A percentile compares a stretch with the other conserved stretches of the same genome.
These are phyloP conservation scores for Rhodamnia rubescens DNA, from an alignment of 345 rosid species.

Conservation along the genomic window DNA sequence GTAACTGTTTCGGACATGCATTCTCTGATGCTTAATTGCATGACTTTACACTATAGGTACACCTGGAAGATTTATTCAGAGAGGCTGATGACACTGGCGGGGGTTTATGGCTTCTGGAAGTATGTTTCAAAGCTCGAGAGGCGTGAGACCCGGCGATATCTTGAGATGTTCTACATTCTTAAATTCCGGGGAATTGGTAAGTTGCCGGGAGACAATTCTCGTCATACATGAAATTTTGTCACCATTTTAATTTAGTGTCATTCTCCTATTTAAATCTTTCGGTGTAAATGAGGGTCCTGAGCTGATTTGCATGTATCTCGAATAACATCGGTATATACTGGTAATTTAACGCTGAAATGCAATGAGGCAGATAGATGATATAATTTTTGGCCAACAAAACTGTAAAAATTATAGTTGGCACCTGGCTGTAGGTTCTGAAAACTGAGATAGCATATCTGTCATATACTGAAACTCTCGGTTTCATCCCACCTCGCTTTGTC, in stretches of 20 bases:
- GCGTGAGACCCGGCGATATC: constrained; percentile 84
- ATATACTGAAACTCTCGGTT: background rate
- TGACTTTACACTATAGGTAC: constrained; percentile 33
- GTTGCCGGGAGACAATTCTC: background rate
- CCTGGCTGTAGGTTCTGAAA: background rate
- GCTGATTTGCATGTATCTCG: background rate
- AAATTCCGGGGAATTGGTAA: constrained; percentile 81
- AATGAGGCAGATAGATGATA: background rate
- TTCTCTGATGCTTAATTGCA: background rate
- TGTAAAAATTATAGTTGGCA: background rate
- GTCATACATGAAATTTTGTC: background rate
- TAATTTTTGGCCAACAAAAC: background rate
- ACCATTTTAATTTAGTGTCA: background rate
- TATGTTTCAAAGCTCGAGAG: constrained; percentile 84
- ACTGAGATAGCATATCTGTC: background rate
- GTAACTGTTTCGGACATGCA: background rate
- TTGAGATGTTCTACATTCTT: constrained; percentile 98
- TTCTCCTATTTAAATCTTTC: background rate
- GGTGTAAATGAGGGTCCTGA: background rate
- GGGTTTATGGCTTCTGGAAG: constrained; percentile 96
- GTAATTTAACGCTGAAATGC: background rate
- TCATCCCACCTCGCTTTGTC: background rate
- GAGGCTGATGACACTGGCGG: constrained; percentile 87
- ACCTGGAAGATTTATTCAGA: constrained; percentile 97
- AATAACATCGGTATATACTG: background rate